Conservation (phyloP, 2,329 filamentous ascomycete genomes). For the Zalaria obscura region DNA sequence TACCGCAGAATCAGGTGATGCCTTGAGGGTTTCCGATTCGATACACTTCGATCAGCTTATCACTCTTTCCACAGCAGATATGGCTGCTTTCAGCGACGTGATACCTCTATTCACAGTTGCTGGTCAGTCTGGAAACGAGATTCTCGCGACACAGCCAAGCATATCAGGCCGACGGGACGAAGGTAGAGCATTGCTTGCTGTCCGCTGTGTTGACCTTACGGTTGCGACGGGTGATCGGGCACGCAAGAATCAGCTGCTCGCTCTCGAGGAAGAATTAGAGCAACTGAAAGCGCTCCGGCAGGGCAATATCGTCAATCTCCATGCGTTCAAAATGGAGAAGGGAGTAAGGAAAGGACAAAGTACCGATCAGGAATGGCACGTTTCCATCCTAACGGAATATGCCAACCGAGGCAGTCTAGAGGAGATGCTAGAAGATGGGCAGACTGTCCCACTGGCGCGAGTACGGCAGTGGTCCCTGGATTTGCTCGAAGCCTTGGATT, state of each 20-base stretch:
- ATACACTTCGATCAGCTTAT: constrained; percentile 14
- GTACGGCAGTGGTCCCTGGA: constrained; percentile 86
- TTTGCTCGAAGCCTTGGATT: constrained; percentile 75
- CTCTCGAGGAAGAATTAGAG: constrained; percentile 64
- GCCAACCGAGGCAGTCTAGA: constrained; percentile 72
- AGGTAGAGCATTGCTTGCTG: constrained; percentile 1
- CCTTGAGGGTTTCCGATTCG: neutral
- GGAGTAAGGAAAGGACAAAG: neutral
- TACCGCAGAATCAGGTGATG: neutral
- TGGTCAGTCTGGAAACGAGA: neutral
- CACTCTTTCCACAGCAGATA: constrained; percentile 12
- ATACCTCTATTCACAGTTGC: constrained; percentile 1
- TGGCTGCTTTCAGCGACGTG: constrained; percentile 4
- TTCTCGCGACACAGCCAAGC: constrained; percentile 1
- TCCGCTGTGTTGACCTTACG: constrained; percentile 1
- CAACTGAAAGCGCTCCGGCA: constrained; percentile 62
- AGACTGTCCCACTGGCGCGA: constrained; percentile 50
- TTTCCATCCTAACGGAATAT: constrained; percentile 61
- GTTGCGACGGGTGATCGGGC: constrained; percentile 1
- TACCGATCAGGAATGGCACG: constrained; percentile 42
- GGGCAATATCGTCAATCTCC: constrained; percentile 60
- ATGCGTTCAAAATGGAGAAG: constrained; percentile 56
- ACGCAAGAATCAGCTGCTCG: constrained; percentile 57
- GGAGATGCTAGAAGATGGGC: constrained; percentile 65
- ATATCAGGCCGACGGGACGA: neutral